These are phyloP conservation scores for Leptographium flavum DNA, from an alignment of 2,329 filamentous ascomycete species.

Conservation along the genomic window DNA sequence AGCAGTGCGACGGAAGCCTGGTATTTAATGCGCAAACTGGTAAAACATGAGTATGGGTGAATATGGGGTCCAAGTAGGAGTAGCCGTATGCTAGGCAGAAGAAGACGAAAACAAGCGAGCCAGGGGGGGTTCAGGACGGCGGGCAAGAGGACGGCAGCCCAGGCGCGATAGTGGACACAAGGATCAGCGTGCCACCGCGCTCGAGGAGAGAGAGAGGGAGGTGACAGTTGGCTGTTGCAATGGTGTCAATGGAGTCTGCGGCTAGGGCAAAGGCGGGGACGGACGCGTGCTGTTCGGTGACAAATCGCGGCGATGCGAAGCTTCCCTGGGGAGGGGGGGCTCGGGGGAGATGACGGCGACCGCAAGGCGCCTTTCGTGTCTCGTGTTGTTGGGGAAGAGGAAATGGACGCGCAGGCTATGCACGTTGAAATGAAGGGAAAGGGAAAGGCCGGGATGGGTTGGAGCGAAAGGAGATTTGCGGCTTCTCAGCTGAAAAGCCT, in stretches of 20 bases:
- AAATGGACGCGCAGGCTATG: neutral
- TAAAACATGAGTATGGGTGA: neutral
- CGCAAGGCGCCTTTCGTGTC: neutral
- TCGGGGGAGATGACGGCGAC: neutral
- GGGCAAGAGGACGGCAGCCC: neutral
- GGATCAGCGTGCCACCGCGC: neutral
- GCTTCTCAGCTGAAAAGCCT: constrained; percentile 1
- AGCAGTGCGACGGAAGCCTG: neutral
- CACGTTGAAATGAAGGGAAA: neutral
- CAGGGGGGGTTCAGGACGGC: neutral
- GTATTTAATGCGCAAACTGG: neutral
- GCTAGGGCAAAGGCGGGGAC: constrained; percentile 10
- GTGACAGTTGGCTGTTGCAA: constrained; percentile 1
- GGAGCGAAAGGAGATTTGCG: neutral
- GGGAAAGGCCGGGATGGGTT: too few relatives aligned
- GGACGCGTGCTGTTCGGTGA: neutral
- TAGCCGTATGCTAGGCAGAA: too few relatives aligned
- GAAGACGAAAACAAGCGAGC: neutral
- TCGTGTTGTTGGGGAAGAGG: neutral
- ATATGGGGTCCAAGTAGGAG: too few relatives aligned
- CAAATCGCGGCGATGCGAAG: constrained; percentile 5
- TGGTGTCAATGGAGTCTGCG: constrained; percentile 4
- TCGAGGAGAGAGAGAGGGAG: neutral
- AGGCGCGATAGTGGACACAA: neutral
- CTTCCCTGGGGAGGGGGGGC: constrained; percentile 4